Evolutionary conservation across 202 grass and related monocot species (phyloP).

Genomic region (Schoenoplectus tabernaemontani): DNA sequence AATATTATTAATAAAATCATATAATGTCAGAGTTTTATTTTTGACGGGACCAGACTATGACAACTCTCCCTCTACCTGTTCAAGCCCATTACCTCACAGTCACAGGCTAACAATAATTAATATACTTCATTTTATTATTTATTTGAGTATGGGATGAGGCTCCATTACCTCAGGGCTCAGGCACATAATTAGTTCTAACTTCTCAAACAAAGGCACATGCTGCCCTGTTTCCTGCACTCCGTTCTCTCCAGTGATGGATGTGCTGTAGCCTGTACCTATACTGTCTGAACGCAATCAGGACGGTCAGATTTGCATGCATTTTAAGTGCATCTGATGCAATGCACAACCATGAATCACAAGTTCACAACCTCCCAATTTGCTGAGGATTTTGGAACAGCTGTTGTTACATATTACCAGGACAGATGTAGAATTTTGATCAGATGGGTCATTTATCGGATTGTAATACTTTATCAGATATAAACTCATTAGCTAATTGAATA

Average conservation of each 20-base stretch:
- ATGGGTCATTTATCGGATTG: too few relatives aligned
- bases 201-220: not conserved
- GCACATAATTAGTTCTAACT: not conserved
- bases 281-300: not conserved
- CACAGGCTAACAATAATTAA: not conserved
- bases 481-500: too few relatives aligned
- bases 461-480: too few relatives aligned
- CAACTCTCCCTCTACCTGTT: not conserved
- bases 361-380: too few relatives aligned
- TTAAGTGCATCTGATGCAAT: not conserved
- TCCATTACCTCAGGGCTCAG: not conserved
- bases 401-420: too few relatives aligned
- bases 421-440: too few relatives aligned
- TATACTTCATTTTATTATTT: not conserved
- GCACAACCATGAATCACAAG: not conserved
- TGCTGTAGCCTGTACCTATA: not conserved
- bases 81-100: not conserved
- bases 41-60: constrained; percentile 12
- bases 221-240: not conserved
- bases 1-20: not conserved
- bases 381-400: too few relatives aligned
- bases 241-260: not conserved
- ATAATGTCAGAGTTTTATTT: constrained; percentile 10
- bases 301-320: not conserved
- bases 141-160: not conserved